A percentile compares a stretch with the other conserved stretches of the same genome.
These are phyloP conservation scores for Lepiota venenata DNA, from an alignment of 768 basidiomycete genomes.

Conservation along the genomic window DNA sequence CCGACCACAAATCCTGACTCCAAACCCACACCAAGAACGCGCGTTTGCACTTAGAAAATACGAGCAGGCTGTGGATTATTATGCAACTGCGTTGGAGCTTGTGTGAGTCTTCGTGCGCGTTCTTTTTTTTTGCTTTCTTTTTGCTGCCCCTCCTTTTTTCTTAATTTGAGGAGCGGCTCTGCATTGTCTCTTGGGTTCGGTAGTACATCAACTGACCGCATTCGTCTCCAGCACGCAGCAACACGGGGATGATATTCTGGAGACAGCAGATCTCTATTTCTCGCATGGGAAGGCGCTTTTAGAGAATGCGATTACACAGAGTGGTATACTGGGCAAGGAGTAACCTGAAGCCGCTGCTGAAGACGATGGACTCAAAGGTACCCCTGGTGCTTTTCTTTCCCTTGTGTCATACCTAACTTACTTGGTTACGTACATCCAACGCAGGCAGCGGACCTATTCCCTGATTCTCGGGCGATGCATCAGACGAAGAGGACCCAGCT, in stretches of 20 bases:
- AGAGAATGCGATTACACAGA: constrained; percentile 87
- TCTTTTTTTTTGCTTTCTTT: constrained; percentile 6
- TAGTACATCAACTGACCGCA: too few species aligned
- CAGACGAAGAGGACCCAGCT: constrained; percentile 48
- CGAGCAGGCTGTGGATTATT: constrained; percentile 81
- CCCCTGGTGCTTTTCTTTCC: constrained; percentile 14
- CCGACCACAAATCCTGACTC: constrained; percentile 5
- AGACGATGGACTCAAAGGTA: constrained; percentile 37
- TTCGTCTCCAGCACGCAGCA: constrained; percentile 54
- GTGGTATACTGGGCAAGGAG: constrained; percentile 86
- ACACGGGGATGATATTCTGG: constrained; percentile 76
- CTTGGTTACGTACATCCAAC: too few species aligned
- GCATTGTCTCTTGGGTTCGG: neutral
- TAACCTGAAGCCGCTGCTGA: constrained; percentile 54
- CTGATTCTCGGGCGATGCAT: constrained; percentile 79
- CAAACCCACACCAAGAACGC: constrained; percentile 57
- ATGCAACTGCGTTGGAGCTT: constrained; percentile 80
- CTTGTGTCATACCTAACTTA: too few species aligned
- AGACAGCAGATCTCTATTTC: constrained; percentile 86
- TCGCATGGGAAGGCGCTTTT: constrained; percentile 90
- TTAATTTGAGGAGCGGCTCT: constrained; percentile 4
- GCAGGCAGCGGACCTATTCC: constrained; percentile 57
- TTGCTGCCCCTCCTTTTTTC: constrained; percentile 7
- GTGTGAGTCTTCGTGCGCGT: constrained; percentile 62
- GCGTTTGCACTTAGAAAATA: constrained; percentile 86